Base-by-base conservation (phyloP, 352 stramenopile species). In the Elongisporangium senticosum region DNA sequence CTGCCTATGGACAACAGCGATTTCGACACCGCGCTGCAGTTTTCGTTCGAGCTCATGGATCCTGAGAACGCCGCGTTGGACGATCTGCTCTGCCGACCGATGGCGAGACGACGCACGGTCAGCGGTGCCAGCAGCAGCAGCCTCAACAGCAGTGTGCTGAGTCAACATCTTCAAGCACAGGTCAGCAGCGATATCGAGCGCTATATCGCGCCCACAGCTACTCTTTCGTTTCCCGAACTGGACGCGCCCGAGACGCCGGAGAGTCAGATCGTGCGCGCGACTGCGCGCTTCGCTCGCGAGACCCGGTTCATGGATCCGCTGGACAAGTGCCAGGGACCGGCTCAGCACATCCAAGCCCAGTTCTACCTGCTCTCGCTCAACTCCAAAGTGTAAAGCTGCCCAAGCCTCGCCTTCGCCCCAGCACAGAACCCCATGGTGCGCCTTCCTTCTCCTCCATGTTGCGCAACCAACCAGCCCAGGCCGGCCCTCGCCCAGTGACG, bases 261-360 rank as follows among this genome's bases (percentile, higher is more conserved):
- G 51, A 40, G 62, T 5, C 59, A 60, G 26, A 61, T 76, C n/a
- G 52, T 73, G 1, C 62, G 65, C 23, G 62, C 62, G 5, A 43
- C 33, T 43, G 47, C 67, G 20, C 66, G 65, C 62, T 68, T 69
- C 19, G 56, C 60, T 8, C 67, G 60, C 33, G 51, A 69, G 21
- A 55, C 68, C 5, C 54, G 59, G 22, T 76, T 58, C 47, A 72
- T 73, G 49, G 63, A 76, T 48, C 68, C 65, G 22, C 68, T 73
- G 20, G 66, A 73, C 50, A 76, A 76, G 65, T 61, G 68, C 14
- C 62, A 40, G 17, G 24, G 67, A 28, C 59, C 59, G 5, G 33
- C 33, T 43, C 33, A 43, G 33, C 33, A 17, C 11, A 43, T 43
- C 13, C 33, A 43, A 43, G 33, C 33, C 33, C 33, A 43, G 33